These are phyloP conservation scores for Oenanthe sinensis DNA, from an alignment of 129 eudicot species.

Conservation along the genomic window DNA sequence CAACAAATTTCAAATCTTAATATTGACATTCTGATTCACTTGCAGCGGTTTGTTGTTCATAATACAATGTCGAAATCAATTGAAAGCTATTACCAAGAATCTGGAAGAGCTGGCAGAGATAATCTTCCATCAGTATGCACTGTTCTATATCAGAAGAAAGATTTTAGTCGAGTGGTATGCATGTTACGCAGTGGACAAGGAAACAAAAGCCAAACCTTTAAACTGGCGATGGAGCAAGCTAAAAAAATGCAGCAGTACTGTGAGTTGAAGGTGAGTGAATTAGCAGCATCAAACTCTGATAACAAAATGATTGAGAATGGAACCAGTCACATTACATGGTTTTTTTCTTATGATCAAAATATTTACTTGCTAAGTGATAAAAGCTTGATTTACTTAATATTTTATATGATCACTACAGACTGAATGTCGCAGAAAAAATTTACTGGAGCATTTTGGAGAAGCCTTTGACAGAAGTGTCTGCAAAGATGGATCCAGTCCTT, in stretches of 20 bases:
- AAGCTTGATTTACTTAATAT: conserved; percentile 1
- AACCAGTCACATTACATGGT: neutral
- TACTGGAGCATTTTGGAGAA: conserved; percentile 90
- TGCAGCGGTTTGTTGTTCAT: conserved; percentile 94
- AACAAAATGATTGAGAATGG: neutral
- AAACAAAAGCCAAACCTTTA: conserved; percentile 49
- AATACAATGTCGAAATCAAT: conserved; percentile 90
- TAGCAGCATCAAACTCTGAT: neutral
- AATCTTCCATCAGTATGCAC: conserved; percentile 60
- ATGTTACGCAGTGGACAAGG: conserved; percentile 84
- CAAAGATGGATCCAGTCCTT: conserved; percentile 68
- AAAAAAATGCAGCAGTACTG: conserved; percentile 83
- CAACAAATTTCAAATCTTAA: neutral
- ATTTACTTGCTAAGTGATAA: neutral
- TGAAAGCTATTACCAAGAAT: conserved; percentile 97
- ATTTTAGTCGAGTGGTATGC: conserved; percentile 89
- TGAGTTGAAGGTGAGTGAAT: conserved; percentile 59
- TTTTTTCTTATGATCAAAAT: neutral
- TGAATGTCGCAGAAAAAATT: conserved; percentile 69
- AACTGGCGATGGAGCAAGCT: conserved; percentile 84
- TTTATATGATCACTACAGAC: conserved; percentile 33
- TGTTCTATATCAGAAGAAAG: conserved; percentile 81
- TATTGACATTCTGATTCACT: conserved; percentile 11
- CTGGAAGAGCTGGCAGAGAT: conserved; percentile 99
- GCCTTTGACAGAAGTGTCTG: conserved; percentile 55